These are phyloP conservation scores for Erythrophleum fordii DNA, from an alignment of 306 rosid genomes.

Conservation along the genomic window DNA sequence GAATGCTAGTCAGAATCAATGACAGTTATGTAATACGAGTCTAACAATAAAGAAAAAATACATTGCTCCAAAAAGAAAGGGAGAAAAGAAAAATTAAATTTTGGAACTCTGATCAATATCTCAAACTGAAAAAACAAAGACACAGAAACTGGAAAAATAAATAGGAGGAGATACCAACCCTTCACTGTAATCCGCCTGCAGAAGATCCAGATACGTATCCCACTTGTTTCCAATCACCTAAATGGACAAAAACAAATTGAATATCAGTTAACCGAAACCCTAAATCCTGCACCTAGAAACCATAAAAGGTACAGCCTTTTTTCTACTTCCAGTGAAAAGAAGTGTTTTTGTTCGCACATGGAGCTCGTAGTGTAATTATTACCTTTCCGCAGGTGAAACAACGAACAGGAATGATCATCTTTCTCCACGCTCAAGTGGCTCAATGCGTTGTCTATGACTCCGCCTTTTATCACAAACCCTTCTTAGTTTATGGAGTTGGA, in stretches of 20 bases:
- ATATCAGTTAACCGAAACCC: conserved; percentile 4
- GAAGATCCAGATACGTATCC: conserved; percentile 79
- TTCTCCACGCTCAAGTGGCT: background rate
- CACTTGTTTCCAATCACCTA: conserved; percentile 87
- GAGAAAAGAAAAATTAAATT: background rate
- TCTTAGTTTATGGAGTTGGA: background rate
- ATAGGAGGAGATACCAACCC: conserved; percentile 49
- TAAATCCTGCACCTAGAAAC: background rate
- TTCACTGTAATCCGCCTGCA: conserved; percentile 75
- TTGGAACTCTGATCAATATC: background rate
- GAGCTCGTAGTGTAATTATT: background rate
- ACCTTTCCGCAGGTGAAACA: conserved; percentile 82
- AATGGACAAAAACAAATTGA: conserved; percentile 20
- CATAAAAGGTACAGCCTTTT: background rate
- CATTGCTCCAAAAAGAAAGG: background rate
- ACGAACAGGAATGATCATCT: conserved; percentile 72
- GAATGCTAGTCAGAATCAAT: background rate
- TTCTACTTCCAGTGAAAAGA: background rate
- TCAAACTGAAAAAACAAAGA: background rate
- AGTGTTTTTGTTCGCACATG: background rate
- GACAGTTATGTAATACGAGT: background rate
- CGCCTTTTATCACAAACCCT: background rate
- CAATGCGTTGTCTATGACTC: background rate
- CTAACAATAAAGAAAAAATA: background rate
- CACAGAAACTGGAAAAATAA: background rate